A percentile compares a stretch with the other conserved stretches of the same genome.
phyloP scores from a whole-genome alignment of 106 monocot genomes.

The Dendrobium huoshanense region DNA sequence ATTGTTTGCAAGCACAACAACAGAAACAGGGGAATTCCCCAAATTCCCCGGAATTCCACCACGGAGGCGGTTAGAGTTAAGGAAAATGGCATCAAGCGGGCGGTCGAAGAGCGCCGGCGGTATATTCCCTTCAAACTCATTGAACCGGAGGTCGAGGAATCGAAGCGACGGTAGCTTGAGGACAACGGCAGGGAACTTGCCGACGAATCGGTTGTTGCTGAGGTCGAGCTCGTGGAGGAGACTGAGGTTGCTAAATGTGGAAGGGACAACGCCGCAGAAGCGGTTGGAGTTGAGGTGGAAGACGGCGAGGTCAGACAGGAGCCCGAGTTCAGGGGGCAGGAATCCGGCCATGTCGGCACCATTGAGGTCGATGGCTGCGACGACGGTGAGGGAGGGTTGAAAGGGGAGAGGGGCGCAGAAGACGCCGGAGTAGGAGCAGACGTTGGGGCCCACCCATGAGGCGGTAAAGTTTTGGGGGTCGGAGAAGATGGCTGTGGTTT shows the following conservation, averaged over 20 bases:
- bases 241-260: slow-evolving; percentile 16
- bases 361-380: slow-evolving; percentile 39
- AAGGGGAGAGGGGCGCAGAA: slow-evolving; percentile 16
- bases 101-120: slow-evolving; percentile 33
- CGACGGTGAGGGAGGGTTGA: slow-evolving; percentile 28
- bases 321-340: slow-evolving; percentile 42
- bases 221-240: slow-evolving; percentile 34
- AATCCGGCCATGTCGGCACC: slow-evolving; percentile 56
- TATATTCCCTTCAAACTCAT: slow-evolving; percentile 36
- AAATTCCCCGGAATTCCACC: slow-evolving; percentile 25
- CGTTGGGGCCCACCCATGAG: slow-evolving; percentile 2
- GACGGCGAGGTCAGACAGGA: slow-evolving; percentile 58
- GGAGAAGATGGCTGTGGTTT: slow-evolving; percentile 16
- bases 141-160: slow-evolving; percentile 37
- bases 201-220: slow-evolving; percentile 41
- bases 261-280: slow-evolving; percentile 48
- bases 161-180: slow-evolving; percentile 26
- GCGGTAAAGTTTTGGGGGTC: slow-evolving; percentile 11
- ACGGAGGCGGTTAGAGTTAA: slow-evolving; percentile 34
- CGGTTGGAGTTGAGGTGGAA: slow-evolving; percentile 65
- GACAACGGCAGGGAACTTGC: slow-evolving; percentile 27
- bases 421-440: slow-evolving; percentile 3
- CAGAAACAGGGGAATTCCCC: slow-evolving; percentile 49
- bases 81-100: slow-evolving; percentile 35
- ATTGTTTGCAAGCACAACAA: slow-evolving; percentile 46